Evolutionary conservation across 2,329 filamentous ascomycete genomes (phyloP), one percentile per base, ranked within the genome.

Genomic region (Fusarium metavorans): DNA sequence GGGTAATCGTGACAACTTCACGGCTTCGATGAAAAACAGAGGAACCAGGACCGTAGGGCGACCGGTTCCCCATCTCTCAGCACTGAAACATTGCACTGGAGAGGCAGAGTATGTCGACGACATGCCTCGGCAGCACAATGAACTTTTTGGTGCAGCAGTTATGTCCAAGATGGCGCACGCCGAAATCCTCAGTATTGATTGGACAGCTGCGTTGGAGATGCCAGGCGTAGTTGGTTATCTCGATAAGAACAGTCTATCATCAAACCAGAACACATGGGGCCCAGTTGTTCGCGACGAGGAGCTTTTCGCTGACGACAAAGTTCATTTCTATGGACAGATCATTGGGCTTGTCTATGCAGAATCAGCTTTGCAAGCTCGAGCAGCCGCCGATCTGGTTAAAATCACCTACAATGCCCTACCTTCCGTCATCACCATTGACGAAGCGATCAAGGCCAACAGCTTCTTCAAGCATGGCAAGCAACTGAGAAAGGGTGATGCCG

Each of bases 81-180:
- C 95, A 0, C 82, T 98, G 81, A 96, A 97, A 84, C 95, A 98
- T 82, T 92, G 91, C 25, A 95, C 94, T 1, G 95, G 95, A 65
- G 93, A 96, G 83, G 95, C 95, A 7, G 94, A 97, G 77, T 98
- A 98, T 78, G 97, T 94, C 0, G 95, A 97, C 78, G 95, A 98
- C 79, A 96, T 97, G 20, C 95, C 94, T 1, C 86, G 91, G 2
- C 89, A 95, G 74, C 92, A 91, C 80, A 96, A 96, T 73, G 94
- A 97, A 82, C 87, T 97, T 1, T 95, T 94, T 73, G 95, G 93
- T 4, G 94, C 92, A 77, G 85, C 97, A 54, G 93, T 97, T 0
- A 86, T 97, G 41, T 97, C 94, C 0, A 93, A 92, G 0, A 95
- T 94, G 79, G 91, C 95, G 0, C 94, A 95, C 76, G 95, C 95